phyloP scores from a whole-genome alignment of 768 basidiomycete genomes.

The Boletus rex-veris region DNA sequence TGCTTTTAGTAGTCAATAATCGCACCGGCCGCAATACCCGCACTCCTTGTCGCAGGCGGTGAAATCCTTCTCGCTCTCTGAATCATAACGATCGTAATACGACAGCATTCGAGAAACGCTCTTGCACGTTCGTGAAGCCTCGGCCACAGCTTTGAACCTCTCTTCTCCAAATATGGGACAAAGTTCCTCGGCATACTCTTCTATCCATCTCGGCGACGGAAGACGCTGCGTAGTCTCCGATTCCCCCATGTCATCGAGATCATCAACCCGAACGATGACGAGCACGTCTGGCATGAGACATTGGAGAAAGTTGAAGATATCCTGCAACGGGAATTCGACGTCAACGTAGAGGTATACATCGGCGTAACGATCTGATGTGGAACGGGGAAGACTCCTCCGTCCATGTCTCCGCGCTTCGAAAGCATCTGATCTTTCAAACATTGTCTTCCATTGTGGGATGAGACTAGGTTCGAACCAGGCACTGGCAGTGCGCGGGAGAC shows the following conservation, averaged over 20 bases:
- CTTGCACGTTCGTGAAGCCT: neutral
- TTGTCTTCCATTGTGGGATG: neutral
- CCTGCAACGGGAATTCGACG: neutral
- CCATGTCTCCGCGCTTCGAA: neutral
- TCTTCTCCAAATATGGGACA: neutral
- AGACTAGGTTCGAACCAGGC: conserved; percentile 1
- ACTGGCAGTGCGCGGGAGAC: conserved; percentile 1
- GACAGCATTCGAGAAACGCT: neutral
- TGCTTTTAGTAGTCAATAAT: neutral
- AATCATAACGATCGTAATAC: neutral
- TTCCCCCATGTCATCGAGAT: neutral
- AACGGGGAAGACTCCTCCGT: neutral
- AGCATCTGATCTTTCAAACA: neutral
- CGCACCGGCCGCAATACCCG: conserved; percentile 4
- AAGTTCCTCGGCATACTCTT: neutral
- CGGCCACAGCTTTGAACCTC: neutral
- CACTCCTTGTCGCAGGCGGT: conserved; percentile 9
- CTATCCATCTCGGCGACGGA: neutral
- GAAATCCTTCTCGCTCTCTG: neutral
- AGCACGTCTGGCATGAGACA: conserved; percentile 7
- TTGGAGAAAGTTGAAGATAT: conserved; percentile 6
- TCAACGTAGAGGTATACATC: conserved; percentile 8
- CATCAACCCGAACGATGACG: conserved; percentile 3
- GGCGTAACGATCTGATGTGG: neutral
- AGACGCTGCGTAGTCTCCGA: conserved; percentile 3